Evolutionary conservation across 2,329 filamentous ascomycete genomes (phyloP).

Genomic region (Cytospora piceicola): DNA sequence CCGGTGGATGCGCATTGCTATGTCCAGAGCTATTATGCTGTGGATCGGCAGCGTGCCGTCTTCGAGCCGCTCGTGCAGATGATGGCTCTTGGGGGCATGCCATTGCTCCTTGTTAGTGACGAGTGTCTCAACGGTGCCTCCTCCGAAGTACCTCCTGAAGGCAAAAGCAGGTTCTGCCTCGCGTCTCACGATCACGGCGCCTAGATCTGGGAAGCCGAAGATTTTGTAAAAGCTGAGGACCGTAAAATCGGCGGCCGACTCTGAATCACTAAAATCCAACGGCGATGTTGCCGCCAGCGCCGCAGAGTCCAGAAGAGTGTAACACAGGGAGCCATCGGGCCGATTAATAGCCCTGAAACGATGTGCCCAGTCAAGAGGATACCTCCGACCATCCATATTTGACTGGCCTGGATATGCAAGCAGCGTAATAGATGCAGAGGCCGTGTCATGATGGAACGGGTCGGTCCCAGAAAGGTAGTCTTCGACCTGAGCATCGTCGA

Average conservation of each 20-base stretch:
- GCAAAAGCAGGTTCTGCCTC: slow-evolving; percentile 66
- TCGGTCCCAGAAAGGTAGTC: slow-evolving; percentile 60
- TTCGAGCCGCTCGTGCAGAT: slow-evolving; percentile 81
- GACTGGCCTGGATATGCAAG: slow-evolving; percentile 92
- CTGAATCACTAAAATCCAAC: slow-evolving; percentile 68
- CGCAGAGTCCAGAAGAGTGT: slow-evolving; percentile 82
- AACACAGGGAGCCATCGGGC: slow-evolving; percentile 43
- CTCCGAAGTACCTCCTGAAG: slow-evolving; percentile 82
- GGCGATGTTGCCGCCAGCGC: slow-evolving; percentile 77
- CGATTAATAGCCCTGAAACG: slow-evolving; percentile 44
- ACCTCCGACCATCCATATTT: slow-evolving; percentile 82
- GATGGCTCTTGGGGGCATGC: slow-evolving; percentile 75
- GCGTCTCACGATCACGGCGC: slow-evolving; percentile 80
- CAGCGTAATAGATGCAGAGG: slow-evolving; percentile 41
- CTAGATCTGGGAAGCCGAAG: slow-evolving; percentile 94
- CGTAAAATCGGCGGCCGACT: slow-evolving; percentile 76
- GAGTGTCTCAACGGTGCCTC: slow-evolving; percentile 92
- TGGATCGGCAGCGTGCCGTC: slow-evolving; percentile 92
- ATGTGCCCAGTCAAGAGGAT: slow-evolving; percentile 71
- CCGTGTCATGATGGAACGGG: slow-evolving; percentile 37
- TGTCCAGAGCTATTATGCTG: slow-evolving; percentile 80
- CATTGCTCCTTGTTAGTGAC: slow-evolving; percentile 76
- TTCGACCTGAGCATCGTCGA: slow-evolving; percentile 67
- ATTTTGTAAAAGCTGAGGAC: slow-evolving; percentile 94
- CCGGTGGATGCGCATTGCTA: slow-evolving; percentile 71